These are phyloP conservation scores for Neostapfia colusana DNA, from an alignment of 176 grass and related monocot genomes.

Conservation along the genomic window DNA sequence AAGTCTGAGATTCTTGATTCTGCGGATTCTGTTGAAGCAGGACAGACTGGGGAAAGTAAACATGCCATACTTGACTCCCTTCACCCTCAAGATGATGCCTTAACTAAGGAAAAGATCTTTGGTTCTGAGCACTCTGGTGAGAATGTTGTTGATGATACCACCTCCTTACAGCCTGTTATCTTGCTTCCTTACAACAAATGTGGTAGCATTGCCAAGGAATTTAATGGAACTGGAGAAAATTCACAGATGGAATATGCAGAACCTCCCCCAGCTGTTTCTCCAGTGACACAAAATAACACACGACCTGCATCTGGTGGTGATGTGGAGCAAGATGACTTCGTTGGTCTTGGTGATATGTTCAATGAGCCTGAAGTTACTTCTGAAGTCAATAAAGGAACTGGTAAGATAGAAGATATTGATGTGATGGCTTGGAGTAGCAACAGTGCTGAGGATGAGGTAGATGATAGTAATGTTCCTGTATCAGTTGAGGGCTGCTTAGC, in stretches of 20 bases:
- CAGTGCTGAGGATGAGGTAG: conserved; percentile 73
- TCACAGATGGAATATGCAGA: conserved; percentile 36
- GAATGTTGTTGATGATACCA: conserved; percentile 37
- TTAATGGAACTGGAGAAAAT: conserved; percentile 36
- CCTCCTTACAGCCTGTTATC: conserved; percentile 49
- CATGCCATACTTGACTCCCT: conserved; percentile 35
- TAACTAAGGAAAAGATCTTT: conserved; percentile 40
- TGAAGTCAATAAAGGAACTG: conserved; percentile 55
- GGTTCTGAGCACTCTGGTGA: conserved; percentile 48
- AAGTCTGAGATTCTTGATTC: conserved; percentile 54
- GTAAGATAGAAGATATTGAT: conserved; percentile 58
- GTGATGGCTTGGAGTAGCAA: conserved; percentile 71
- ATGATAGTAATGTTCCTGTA: conserved; percentile 63
- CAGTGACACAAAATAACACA: conserved; percentile 36
- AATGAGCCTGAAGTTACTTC: conserved; percentile 82
- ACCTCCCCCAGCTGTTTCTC: conserved; percentile 38
- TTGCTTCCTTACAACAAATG: conserved; percentile 69
- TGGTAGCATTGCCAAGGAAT: conserved; percentile 25
- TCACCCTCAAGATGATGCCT: conserved; percentile 33
- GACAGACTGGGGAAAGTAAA: conserved; percentile 37
- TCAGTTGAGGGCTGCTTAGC: conserved; percentile 81
- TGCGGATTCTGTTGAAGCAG: conserved; percentile 43
- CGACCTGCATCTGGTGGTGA: conserved; percentile 37
- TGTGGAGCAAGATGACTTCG: conserved; percentile 61
- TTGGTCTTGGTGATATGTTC: conserved; percentile 88